Evolutionary conservation across 768 basidiomycete species (phyloP), one percentile per base, ranked within the genome.

Genomic region (Xanthoconium purpureum): DNA sequence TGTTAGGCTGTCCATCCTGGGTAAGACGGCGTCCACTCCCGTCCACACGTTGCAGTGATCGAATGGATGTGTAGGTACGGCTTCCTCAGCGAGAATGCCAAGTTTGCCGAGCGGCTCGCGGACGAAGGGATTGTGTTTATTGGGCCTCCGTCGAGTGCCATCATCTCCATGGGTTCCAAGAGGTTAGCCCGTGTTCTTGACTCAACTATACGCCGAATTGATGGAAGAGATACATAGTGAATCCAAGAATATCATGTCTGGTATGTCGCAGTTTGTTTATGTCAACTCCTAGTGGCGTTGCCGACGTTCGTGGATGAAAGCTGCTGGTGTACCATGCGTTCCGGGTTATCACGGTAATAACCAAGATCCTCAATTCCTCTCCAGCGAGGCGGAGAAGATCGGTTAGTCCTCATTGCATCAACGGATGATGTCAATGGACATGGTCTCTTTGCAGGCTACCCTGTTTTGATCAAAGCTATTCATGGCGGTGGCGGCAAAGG

Each of bases 401-500:
- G 91, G 88, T 83, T 57, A 52, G 56, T 51, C 13, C 15, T 24
- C n/a, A 18, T 20, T 37, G 5, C 3, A 24, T 39, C 6, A 45
- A 38, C 36, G 18, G 24, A 29, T 11, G 28, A n/a, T 18, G 33
- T 6, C 15, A 9, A 28, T 14, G 20, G 7, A 40, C 3, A 6
- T n/a, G 33, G 17, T 1, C 15, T n/a, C 39, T 46, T 36, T 33
- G 24, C 42, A 88, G 88, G 89, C 12, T 96, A 91, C 66, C 94
- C 94, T 29, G 89, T 96, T 3, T 77, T 98, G 30, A 97, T 98
- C 73, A 98, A 98, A 68, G 95, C 94, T n/a, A 88, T 94, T 45
- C 89, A 95, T 61, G 94, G 95, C 28, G 95, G 94, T 17, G 94
- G 94, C 7, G 95, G 94, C 2, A 97, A 97, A 69, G 94, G 94